phyloP scores from a whole-genome alignment of 2,329 filamentous ascomycete genomes.

The Ramichloridium luteum region DNA sequence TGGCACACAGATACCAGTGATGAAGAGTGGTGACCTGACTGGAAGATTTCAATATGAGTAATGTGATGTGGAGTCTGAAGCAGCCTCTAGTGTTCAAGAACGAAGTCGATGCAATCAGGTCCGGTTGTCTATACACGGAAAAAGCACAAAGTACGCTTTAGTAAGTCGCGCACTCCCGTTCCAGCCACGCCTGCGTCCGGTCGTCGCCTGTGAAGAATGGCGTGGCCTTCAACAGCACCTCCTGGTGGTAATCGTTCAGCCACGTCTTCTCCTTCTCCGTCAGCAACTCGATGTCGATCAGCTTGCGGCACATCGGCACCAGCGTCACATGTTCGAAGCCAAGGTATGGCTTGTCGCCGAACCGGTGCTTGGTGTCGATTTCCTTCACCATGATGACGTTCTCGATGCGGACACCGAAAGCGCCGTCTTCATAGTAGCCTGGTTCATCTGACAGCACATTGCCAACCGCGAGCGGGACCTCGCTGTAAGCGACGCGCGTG shows the following conservation, averaged over 20 bases:
- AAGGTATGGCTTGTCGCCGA: conserved; percentile 86
- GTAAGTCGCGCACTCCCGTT: conserved; percentile 68
- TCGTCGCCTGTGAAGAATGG: conserved; percentile 62
- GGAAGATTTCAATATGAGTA: too few species aligned
- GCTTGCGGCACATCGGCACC: conserved; percentile 83
- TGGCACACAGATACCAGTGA: conserved; percentile 25
- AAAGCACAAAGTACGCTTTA: conserved; percentile 19
- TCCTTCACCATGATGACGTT: conserved; percentile 88
- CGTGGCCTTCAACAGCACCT: conserved; percentile 72
- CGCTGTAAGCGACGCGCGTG: conserved; percentile 78
- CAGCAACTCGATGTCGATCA: conserved; percentile 65
- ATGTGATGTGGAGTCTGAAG: too few species aligned
- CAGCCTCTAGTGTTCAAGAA: too few species aligned
- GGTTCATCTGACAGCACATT: conserved; percentile 94
- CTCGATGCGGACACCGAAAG: conserved; percentile 90
- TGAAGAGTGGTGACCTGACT: conserved; percentile 26
- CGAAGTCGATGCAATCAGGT: too few species aligned
- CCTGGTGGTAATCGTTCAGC: conserved; percentile 74
- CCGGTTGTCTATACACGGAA: too few species aligned
- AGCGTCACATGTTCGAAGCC: conserved; percentile 97
- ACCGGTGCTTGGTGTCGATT: conserved; percentile 72
- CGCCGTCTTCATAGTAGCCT: conserved; percentile 91
- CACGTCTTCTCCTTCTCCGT: conserved; percentile 66
- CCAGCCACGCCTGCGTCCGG: conserved; percentile 65
- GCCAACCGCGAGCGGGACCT: conserved; percentile 78